Percentiles rank a stretch among this genome's conserved stretches.
Conservation (phyloP, 441 rosid species). For the Croton setiger region DNA sequence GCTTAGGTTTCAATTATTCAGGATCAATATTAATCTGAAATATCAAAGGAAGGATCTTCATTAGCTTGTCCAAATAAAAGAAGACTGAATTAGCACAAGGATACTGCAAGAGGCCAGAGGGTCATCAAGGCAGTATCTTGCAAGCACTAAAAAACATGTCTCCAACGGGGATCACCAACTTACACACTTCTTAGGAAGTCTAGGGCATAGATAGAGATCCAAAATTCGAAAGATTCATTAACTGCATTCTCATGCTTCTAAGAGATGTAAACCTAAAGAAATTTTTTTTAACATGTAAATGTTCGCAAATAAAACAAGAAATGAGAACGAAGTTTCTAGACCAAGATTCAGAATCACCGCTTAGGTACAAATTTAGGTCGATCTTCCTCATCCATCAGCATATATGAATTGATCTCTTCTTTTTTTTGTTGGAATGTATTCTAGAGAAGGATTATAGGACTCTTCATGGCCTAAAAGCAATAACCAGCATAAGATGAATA, state of each 20-base stretch:
- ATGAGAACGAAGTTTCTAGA: conserved; percentile 9
- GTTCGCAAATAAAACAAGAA: conserved; percentile 14
- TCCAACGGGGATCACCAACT: conserved; percentile 24
- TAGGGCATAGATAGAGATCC: conserved; percentile 90
- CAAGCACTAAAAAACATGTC: neutral
- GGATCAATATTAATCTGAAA: conserved; percentile 87
- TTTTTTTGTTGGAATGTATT: conserved; percentile 87
- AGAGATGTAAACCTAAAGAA: conserved; percentile 59
- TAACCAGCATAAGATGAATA: neutral
- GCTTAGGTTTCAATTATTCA: conserved; percentile 83
- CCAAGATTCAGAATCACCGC: conserved; percentile 32
- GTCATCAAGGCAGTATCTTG: conserved; percentile 5
- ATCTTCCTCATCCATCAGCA: conserved; percentile 90
- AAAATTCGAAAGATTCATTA: conserved; percentile 78
- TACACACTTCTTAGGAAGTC: conserved; percentile 92
- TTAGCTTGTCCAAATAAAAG: conserved; percentile 3
- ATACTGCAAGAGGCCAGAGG: neutral
- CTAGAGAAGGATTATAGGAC: conserved; percentile 87
- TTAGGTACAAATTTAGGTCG: conserved; percentile 85
- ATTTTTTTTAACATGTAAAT: conserved; percentile 17
- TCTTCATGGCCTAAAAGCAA: conserved; percentile 74
- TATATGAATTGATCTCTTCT: conserved; percentile 80
- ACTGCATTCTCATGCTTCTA: conserved; percentile 72
- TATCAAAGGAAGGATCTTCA: conserved; percentile 14
- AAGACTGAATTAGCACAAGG: conserved; percentile 6